A percentile compares a stretch with the other conserved stretches of the same genome.
Conservation (phyloP, 1,284 basidiomycete species). For the Boletus hoseneyae region DNA sequence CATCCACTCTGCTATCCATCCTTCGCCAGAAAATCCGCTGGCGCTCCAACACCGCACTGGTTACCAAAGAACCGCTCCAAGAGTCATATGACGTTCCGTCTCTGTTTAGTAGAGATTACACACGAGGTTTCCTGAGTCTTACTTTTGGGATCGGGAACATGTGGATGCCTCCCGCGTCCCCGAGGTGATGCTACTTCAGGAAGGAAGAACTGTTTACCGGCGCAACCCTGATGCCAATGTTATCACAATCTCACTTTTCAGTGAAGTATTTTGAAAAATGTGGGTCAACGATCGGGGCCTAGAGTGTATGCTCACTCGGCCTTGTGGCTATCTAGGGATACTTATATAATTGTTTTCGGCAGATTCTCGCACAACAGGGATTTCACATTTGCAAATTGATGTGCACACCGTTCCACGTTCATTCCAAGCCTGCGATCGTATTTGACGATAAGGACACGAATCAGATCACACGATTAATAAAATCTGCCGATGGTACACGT, state of each 20-base stretch:
- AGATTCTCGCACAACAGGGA: constrained; percentile 1
- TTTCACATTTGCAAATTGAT: constrained; percentile 20
- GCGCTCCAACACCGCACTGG: constrained; percentile 20
- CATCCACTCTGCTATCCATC: constrained; percentile 33
- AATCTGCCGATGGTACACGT: constrained; percentile 22
- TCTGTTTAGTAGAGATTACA: constrained; percentile 10
- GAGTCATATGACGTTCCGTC: constrained; percentile 13
- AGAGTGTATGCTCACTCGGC: not conserved
- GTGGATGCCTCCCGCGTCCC: constrained; percentile 26
- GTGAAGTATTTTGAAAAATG: not conserved
- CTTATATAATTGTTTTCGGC: not conserved
- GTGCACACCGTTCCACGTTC: constrained; percentile 6
- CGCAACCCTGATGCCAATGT: constrained; percentile 10
- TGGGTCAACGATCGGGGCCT: not conserved
- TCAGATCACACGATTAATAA: constrained; percentile 6
- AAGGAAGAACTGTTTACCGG: constrained; percentile 18
- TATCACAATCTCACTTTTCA: constrained; percentile 2
- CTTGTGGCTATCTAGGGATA: not conserved
- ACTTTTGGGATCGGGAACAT: constrained; percentile 15
- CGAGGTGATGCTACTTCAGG: constrained; percentile 29
- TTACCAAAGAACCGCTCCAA: constrained; percentile 8
- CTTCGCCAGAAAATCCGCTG: constrained; percentile 33
- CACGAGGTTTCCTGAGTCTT: constrained; percentile 23
- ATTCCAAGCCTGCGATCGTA: constrained; percentile 11
- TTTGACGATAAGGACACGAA: constrained; percentile 29